Percentiles rank a stretch among this genome's conserved stretches.
Conservation (phyloP, 73 alveolate species). For the Uronychia binucleata region DNA sequence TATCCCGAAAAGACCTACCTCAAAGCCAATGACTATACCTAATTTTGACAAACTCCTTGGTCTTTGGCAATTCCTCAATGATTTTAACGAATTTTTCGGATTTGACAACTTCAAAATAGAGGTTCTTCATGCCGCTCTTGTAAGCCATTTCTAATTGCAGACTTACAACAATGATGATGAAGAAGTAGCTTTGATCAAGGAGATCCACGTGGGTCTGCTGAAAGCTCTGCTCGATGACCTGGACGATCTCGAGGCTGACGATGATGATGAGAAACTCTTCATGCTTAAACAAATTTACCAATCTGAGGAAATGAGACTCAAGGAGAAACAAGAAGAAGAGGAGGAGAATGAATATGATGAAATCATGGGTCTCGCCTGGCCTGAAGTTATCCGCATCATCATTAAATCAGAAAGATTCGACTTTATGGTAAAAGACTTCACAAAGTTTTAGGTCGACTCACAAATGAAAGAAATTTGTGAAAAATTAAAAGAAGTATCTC, state of each 20-base stretch:
- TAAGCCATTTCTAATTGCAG: neutral
- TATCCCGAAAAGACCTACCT: conserved; percentile 51
- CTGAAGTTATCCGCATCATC: conserved; percentile 49
- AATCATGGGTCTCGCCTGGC: conserved; percentile 34
- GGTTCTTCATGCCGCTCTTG: conserved; percentile 47
- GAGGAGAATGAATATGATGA: conserved; percentile 14
- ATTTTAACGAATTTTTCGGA: conserved; percentile 40
- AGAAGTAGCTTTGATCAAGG: conserved; percentile 21
- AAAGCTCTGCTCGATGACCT: conserved; percentile 16
- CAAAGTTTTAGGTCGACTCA: no score
- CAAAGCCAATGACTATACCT: conserved; percentile 10
- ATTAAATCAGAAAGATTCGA: conserved; percentile 18
- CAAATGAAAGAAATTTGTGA: conserved; percentile 20
- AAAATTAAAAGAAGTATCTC: conserved; percentile 25
- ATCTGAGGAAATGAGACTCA: neutral
- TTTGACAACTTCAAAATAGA: conserved; percentile 61
- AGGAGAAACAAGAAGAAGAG: neutral
- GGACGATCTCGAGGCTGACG: conserved; percentile 28
- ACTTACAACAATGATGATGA: conserved; percentile 5
- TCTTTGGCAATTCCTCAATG: conserved; percentile 23
- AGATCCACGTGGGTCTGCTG: conserved; percentile 12
- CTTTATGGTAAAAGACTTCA: neutral
- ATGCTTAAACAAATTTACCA: conserved; percentile 12
- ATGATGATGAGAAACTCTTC: conserved; percentile 46
- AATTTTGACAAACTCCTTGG: neutral